Evolutionary conservation across 2,329 filamentous ascomycete genomes (phyloP).

Genomic region (Beauveria brongniartii): DNA sequence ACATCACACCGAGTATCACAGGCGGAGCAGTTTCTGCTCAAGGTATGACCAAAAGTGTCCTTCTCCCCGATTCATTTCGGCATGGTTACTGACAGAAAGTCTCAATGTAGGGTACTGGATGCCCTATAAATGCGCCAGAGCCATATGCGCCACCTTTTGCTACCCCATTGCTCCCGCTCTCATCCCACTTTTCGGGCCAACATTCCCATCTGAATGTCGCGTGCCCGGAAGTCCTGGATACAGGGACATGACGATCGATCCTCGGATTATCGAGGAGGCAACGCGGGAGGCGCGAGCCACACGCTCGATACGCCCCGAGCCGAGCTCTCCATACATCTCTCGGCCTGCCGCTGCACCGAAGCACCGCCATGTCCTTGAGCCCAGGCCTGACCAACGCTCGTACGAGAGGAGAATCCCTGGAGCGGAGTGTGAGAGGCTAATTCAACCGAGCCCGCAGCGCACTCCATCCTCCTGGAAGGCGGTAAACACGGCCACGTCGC

Average conservation of each 20-base stretch:
- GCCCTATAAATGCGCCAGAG: slow-evolving; percentile 78
- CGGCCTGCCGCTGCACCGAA: background rate
- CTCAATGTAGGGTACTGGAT: slow-evolving; percentile 78
- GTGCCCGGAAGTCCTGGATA: slow-evolving; percentile 55
- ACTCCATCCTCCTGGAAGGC: background rate
- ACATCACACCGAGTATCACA: slow-evolving; percentile 92
- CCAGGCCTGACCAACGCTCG: slow-evolving; percentile 1
- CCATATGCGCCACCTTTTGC: slow-evolving; percentile 86
- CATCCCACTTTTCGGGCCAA: slow-evolving; percentile 81
- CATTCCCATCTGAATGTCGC: slow-evolving; percentile 68
- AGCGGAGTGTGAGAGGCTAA: background rate
- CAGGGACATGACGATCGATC: slow-evolving; percentile 58
- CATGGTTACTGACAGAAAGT: background rate
- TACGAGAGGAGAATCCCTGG: background rate
- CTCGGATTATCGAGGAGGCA: slow-evolving; percentile 44
- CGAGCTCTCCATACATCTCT: slow-evolving; percentile 12
- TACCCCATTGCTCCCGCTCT: slow-evolving; percentile 73
- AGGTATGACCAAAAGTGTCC: slow-evolving; percentile 44
- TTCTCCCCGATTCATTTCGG: background rate
- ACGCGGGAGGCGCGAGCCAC: slow-evolving; percentile 20
- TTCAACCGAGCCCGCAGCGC: slow-evolving; percentile 5
- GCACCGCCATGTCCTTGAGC: background rate
- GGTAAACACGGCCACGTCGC: slow-evolving; percentile 16
- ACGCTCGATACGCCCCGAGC: background rate
- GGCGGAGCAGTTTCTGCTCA: slow-evolving; percentile 85